These are phyloP conservation scores for Lactifluus piperatus DNA, from an alignment of 768 basidiomycete species.

Conservation along the genomic window DNA sequence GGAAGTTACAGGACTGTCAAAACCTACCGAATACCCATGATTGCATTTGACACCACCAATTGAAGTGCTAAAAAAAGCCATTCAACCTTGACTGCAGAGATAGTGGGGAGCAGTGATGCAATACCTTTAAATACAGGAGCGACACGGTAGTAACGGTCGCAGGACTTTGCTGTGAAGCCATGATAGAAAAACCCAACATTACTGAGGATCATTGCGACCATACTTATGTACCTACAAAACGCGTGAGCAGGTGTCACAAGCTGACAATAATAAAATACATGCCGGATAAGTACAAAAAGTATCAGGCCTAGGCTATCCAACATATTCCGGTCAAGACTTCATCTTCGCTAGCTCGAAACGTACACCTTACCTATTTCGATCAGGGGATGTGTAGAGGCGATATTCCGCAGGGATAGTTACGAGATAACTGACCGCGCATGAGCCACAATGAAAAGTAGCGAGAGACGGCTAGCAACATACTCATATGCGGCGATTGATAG, in stretches of 20 bases:
- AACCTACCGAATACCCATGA: slow-evolving; percentile 42
- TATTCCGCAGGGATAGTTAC: slow-evolving; percentile 18
- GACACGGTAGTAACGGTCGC: slow-evolving; percentile 40
- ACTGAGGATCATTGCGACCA: slow-evolving; percentile 41
- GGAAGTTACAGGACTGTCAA: background rate
- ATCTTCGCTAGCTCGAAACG: background rate
- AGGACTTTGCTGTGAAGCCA: slow-evolving; percentile 38
- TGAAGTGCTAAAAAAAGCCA: slow-evolving; percentile 41
- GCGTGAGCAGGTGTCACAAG: background rate
- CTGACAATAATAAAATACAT: background rate
- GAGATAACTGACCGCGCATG: slow-evolving; percentile 11
- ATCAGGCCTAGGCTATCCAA: slow-evolving; percentile 10
- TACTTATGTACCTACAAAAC: slow-evolving; percentile 34
- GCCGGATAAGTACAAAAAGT: slow-evolving; percentile 17
- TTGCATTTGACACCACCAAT: slow-evolving; percentile 54
- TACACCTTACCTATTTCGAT: background rate
- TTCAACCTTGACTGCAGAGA: background rate
- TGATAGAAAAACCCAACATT: slow-evolving; percentile 52
- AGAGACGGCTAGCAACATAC: background rate
- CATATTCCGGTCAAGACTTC: background rate
- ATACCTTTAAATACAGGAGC: slow-evolving; percentile 56
- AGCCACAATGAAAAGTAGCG: background rate
- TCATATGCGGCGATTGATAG: slow-evolving; percentile 17
- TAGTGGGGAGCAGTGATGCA: background rate
- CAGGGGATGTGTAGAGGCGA: slow-evolving; percentile 8